Percentiles rank a stretch among this genome's conserved stretches.
phyloP scores from a whole-genome alignment of 257 asterid genomes.

The Voacanga thouarsii region DNA sequence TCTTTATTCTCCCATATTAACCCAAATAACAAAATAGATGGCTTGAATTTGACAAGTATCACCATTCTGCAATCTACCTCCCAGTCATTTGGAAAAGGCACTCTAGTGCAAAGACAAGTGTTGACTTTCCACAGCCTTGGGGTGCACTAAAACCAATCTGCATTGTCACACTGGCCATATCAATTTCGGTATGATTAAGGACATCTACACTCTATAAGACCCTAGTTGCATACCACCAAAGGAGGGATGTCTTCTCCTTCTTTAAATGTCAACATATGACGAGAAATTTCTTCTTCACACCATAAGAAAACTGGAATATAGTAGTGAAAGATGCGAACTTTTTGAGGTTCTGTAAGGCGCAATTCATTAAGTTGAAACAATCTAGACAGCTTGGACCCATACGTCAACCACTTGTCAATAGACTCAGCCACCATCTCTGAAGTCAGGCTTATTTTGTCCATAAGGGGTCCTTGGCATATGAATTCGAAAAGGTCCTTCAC shows the following conservation, averaged over 20 bases:
- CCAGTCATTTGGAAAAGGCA: slow-evolving; percentile 73
- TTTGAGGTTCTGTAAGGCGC: slow-evolving; percentile 69
- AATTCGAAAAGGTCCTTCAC: slow-evolving; percentile 72
- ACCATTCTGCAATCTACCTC: slow-evolving; percentile 71
- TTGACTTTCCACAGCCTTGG: slow-evolving; percentile 98
- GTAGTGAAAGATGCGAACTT: slow-evolving; percentile 80
- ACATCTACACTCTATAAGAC: background rate
- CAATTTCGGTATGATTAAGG: background rate
- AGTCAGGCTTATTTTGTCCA: slow-evolving; percentile 56
- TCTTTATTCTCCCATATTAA: slow-evolving; percentile 12
- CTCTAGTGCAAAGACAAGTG: slow-evolving; percentile 90
- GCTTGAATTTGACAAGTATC: slow-evolving; percentile 28
- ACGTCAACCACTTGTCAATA: slow-evolving; percentile 79
- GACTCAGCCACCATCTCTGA: slow-evolving; percentile 76
- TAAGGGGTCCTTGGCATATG: slow-evolving; percentile 77
- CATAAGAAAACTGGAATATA: slow-evolving; percentile 92
- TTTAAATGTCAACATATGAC: slow-evolving; percentile 53
- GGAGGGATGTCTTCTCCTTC: slow-evolving; percentile 81
- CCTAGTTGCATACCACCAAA: slow-evolving; percentile 57
- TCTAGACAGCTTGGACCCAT: slow-evolving; percentile 78
- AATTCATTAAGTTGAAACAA: slow-evolving; percentile 74
- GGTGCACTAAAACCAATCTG: slow-evolving; percentile 99
- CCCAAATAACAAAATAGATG: slow-evolving; percentile 3
- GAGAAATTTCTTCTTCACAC: slow-evolving; percentile 82
- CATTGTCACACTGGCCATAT: slow-evolving; percentile 15